A percentile compares a stretch with the other conserved stretches of the same genome.
Evolutionary conservation across 306 rosid genomes (phyloP).

Genomic region (Pyrus communis): DNA sequence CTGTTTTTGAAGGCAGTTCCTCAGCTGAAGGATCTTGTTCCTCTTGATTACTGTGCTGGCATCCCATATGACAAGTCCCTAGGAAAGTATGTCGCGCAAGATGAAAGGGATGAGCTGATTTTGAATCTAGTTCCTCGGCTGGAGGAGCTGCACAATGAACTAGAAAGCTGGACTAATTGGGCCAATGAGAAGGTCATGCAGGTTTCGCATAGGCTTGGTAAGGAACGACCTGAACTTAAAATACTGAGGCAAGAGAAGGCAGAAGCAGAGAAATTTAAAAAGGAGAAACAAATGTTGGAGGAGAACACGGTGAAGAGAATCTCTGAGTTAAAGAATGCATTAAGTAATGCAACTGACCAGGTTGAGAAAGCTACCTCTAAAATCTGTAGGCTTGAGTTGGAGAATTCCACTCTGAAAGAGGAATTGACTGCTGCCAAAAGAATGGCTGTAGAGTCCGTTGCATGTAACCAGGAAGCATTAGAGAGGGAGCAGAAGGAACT

Average conservation of each 20-base stretch:
- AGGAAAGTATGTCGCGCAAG: conserved; percentile 33
- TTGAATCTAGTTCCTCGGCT: conserved; percentile 35
- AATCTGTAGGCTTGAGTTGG: conserved; percentile 22
- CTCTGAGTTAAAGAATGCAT: conserved; percentile 49
- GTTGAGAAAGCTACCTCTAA: conserved; percentile 31
- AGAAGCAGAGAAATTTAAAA: conserved; percentile 23
- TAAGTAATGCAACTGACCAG: conserved; percentile 32
- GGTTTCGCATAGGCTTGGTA: conserved; percentile 45
- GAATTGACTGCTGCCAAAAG: conserved; percentile 35
- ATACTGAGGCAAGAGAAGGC: conserved; percentile 41
- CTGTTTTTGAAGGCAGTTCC: conserved; percentile 37
- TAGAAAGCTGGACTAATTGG: conserved; percentile 53
- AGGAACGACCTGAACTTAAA: conserved; percentile 37
- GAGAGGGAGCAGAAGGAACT: conserved; percentile 38
- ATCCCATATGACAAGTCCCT: conserved; percentile 41
- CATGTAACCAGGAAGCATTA: conserved; percentile 30
- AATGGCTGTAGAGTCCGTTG: conserved; percentile 29
- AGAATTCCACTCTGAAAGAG: conserved; percentile 35
- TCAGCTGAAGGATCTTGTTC: conserved; percentile 25
- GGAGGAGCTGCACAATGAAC: conserved; percentile 40
- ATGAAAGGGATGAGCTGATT: conserved; percentile 43
- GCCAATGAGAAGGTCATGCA: conserved; percentile 50
- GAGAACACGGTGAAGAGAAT: conserved; percentile 51
- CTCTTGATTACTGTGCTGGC: conserved; percentile 31
- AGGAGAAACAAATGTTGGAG: conserved; percentile 33